Evolutionary conservation across 1,284 basidiomycete genomes (phyloP), one percentile per base, ranked within the genome.

Genomic region (Pyrrhoderma lamaoense): DNA sequence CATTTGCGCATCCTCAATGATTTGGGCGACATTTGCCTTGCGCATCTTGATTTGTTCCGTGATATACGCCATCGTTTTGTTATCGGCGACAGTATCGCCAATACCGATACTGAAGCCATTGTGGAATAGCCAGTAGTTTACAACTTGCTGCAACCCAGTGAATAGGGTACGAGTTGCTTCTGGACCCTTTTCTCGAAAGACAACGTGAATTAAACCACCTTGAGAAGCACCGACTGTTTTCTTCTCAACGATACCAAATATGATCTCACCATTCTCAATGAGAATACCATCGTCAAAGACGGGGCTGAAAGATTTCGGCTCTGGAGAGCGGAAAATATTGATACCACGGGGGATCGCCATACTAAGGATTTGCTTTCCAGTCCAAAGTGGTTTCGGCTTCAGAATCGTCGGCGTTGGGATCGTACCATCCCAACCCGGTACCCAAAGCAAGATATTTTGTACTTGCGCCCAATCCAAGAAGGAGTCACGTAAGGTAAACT

Each of bases 91-190:
- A 1, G 96, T 99, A 68, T 99, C 96, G 42, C 95, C 96, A 58
- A 99, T 99, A 57, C 96, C 96, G 58, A 99, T 98, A 62, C 90
- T 94, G 77, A 99, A 99, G 38, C 96, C 94, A 60, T 95, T 95
- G 71, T 99, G 96, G 70, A 99, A 88, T 7, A 99, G 79, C 96
- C 95, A 99, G 67, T 83, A 99, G 69, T 99, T 98, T 70, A 99
- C 92, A 50, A 99, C 84, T 71, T 83, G 89, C 65, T 99, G 96
- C 1, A 94, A 75, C 23, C 94, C 93, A 5, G 90, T 92, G 72
- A 99, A 98, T 54, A 98, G 85, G 58, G 85, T 81, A 39, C 91
- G 79, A n/a, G 92, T 93, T 8, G 88, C 85, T 61, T 96, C 90
- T 1, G 93, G 93, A 0, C 96, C 96, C 64, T 95, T 93, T 69